Evolutionary conservation across 148 eudicot genomes (phyloP).

Genomic region (Pharnaceum exiguum): DNA sequence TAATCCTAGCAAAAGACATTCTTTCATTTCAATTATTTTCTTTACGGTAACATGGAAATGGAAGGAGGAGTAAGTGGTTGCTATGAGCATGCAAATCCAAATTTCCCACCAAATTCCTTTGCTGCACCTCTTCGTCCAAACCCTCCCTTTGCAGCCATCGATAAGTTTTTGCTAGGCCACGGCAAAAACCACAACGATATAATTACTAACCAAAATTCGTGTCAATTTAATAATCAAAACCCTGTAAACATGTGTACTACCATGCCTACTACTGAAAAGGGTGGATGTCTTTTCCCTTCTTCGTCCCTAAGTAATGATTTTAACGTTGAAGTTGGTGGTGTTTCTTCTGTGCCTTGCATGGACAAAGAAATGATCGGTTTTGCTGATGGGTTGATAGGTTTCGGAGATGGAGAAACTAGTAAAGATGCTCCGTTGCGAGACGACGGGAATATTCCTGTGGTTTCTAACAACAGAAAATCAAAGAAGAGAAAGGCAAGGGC

Average conservation of each 20-base stretch:
- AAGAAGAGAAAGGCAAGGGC: constrained; percentile 18
- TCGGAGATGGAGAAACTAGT: not conserved
- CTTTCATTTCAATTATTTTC: not conserved
- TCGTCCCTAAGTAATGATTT: too few relatives aligned
- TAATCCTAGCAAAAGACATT: too few relatives aligned
- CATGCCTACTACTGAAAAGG: not conserved
- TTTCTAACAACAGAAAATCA: not conserved
- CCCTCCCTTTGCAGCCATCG: constrained; percentile 49
- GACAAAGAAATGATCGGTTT: constrained; percentile 8
- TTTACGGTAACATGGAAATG: not conserved
- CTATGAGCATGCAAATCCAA: constrained; percentile 19
- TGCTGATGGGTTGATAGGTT: constrained; percentile 9
- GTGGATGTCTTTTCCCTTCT: not conserved
- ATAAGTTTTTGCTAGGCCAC: constrained; percentile 33
- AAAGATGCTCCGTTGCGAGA: not conserved
- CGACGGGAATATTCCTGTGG: not conserved
- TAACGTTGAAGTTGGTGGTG: not conserved
- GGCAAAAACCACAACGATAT: not conserved
- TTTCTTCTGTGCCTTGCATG: not conserved
- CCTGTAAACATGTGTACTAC: not conserved
- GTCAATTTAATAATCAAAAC: too few relatives aligned
- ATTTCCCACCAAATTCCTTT: constrained; percentile 20
- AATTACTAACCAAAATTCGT: too few relatives aligned
- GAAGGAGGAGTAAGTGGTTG: constrained; percentile 25
- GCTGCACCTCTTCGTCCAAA: constrained; percentile 2